Base-by-base conservation (phyloP, 192 early-diverging fungal species). In the Nowakowskiella sp. region DNA sequence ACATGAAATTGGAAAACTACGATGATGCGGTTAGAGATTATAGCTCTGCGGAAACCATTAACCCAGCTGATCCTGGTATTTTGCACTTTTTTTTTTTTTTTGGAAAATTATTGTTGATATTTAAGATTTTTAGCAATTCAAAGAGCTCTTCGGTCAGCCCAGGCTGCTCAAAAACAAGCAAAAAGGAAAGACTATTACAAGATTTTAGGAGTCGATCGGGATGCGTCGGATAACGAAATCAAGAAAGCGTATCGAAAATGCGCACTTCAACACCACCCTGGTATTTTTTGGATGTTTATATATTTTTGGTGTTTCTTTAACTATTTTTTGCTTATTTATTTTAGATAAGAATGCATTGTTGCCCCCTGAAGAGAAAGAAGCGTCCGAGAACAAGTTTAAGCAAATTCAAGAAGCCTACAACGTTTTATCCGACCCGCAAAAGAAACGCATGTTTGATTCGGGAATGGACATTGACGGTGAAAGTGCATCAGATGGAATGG, bases 171-270 rank as follows among this genome's bases (percentile, higher is more conserved):
- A 27, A 82, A 84, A 53, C 73, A 81, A 48, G 76, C 89, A n/a
- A 68, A 84, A 67, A 80, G 89, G 47, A 97, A 97, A 63, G 93
- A 99, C 63, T 97, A 94, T 59, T 99, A 99, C 70, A 83, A 92
- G 66, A 86, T 96, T 51, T 63, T 99, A 13, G 89, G 84, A 7
- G 64, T 94, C 19, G 25, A 65, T 6, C 86, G 85, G 62, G 68
- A 74, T 36, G 88, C 91, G 7, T 64, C 65, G 23, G 92, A 96
- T 13, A 78, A 77, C 32, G 78, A 76, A 30, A 67, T 80, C 53
- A 78, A 76, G 42, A 80, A 75, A 43, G 69, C 76, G 21, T 80
- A 76, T 51, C 52, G 76, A 2, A 77, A 73, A 43, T 70, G 88
- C 9, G 92, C 91, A 1, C 75, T 99, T 13, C 67, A 79, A 55